Percentiles rank a stretch among this genome's conserved stretches.
These are phyloP conservation scores for Rhododendron ovatum DNA, from an alignment of 148 eudicot species.

Conservation along the genomic window DNA sequence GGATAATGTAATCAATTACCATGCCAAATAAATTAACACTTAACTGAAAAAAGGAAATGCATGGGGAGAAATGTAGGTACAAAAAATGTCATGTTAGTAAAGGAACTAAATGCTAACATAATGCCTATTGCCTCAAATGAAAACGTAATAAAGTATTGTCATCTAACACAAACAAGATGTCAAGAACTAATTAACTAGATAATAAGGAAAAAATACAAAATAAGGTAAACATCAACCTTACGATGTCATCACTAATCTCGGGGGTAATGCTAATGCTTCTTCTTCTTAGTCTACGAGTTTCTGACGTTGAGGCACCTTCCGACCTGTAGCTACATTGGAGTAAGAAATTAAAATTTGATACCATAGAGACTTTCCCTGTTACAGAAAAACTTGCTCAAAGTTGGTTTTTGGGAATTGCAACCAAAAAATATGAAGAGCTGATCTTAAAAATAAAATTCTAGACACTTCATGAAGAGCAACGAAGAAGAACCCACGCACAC, in stretches of 20 bases:
- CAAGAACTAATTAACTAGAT: background rate
- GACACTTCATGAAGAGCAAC: background rate
- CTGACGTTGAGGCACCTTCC: slow-evolving; percentile 69
- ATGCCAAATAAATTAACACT: background rate
- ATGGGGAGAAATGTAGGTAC: background rate
- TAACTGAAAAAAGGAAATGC: background rate
- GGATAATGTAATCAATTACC: background rate
- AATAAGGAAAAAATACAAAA: background rate
- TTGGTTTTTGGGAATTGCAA: background rate
- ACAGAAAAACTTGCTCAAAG: background rate
- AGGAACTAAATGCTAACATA: background rate
- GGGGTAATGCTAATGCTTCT: slow-evolving; percentile 98
- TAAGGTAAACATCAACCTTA: slow-evolving; percentile 50
- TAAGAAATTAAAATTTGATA: slow-evolving; percentile 3
- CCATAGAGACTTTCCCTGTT: background rate
- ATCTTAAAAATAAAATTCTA: background rate
- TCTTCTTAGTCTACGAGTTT: slow-evolving; percentile 71
- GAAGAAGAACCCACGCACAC: background rate
- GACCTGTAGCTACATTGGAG: slow-evolving; percentile 43
- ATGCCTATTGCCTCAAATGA: background rate
- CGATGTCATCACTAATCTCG: slow-evolving; percentile 97
- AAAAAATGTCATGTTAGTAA: background rate
- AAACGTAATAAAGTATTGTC: background rate
- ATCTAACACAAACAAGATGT: background rate
- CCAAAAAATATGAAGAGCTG: background rate